Evolutionary conservation across 805 yeast species (phyloP).

Genomic region (Candida michaelii): DNA sequence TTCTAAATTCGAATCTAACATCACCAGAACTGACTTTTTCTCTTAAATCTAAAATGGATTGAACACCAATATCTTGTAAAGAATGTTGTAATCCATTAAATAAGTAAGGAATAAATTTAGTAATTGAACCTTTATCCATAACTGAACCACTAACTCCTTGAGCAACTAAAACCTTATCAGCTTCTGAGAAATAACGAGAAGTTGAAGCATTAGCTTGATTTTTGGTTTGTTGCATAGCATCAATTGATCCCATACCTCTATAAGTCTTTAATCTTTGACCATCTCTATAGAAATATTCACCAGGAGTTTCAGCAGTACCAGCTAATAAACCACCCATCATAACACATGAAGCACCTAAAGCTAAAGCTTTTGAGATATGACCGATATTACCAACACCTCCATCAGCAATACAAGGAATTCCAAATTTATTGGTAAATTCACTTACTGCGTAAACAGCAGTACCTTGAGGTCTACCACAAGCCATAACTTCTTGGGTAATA

Average conservation of each 20-base stretch:
- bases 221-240: slow-evolving; percentile 94
- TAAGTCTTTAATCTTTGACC: slow-evolving; percentile 96
- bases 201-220: slow-evolving; percentile 94
- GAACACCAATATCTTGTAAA: slow-evolving; percentile 94
- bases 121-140: slow-evolving; percentile 93
- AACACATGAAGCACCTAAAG: slow-evolving; percentile 94
- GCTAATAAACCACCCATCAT: slow-evolving; percentile 99
- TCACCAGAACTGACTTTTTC: slow-evolving; percentile 61
- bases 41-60: slow-evolving; percentile 63
- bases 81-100: slow-evolving; percentile 97
- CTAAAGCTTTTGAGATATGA: slow-evolving; percentile 94
- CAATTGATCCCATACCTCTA: slow-evolving; percentile 99
- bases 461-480: slow-evolving; percentile 99
- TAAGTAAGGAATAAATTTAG: slow-evolving; percentile 91
- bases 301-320: slow-evolving; percentile 98
- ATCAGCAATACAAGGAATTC: slow-evolving; percentile 98
- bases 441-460: slow-evolving; percentile 95
- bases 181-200: slow-evolving; percentile 95
- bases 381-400: slow-evolving; percentile 99
- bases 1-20: slow-evolving; percentile 94
- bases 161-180: slow-evolving; percentile 93
- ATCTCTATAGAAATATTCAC: slow-evolving; percentile 95
- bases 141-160: slow-evolving; percentile 99
- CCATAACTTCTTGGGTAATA: slow-evolving; percentile 99
- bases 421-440: slow-evolving; percentile 91